These are phyloP conservation scores for Leptographium radiaticola DNA, from an alignment of 2,329 filamentous ascomycete genomes.

Conservation along the genomic window DNA sequence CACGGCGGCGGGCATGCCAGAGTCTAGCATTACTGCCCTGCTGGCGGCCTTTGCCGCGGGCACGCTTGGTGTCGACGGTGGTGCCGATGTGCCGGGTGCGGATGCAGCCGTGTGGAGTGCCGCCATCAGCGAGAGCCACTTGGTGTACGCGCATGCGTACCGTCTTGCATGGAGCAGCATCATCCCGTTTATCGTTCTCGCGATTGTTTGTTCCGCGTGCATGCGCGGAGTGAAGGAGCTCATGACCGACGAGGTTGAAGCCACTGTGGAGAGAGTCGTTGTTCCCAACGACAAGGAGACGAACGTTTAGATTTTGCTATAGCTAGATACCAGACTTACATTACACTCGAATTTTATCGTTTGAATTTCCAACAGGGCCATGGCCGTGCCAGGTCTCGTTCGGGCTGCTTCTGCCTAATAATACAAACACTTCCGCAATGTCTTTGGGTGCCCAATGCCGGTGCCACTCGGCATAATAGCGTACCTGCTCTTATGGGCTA, in stretches of 20 bases:
- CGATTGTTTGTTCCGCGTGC: constrained; percentile 27
- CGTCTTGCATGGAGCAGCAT: constrained; percentile 35
- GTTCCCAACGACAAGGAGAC: background rate
- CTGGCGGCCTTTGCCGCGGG: constrained; percentile 26
- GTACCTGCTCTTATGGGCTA: too few species aligned
- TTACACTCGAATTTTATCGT: too few species aligned
- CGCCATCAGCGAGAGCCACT: constrained; percentile 25
- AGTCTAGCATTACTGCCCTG: constrained; percentile 21
- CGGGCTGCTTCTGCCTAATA: too few species aligned
- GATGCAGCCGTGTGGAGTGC: constrained; percentile 23
- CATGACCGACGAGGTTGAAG: constrained; percentile 41
- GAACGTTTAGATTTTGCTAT: too few species aligned
- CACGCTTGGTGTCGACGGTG: constrained; percentile 11
- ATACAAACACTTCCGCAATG: too few species aligned
- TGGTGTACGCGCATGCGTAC: constrained; percentile 33
- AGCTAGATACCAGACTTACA: too few species aligned
- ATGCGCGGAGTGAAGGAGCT: constrained; percentile 34
- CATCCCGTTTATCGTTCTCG: constrained; percentile 37
- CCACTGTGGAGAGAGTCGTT: constrained; percentile 29
- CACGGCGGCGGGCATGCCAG: constrained; percentile 26
- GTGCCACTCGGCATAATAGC: too few species aligned
- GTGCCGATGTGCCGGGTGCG: constrained; percentile 21
- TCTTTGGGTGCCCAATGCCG: too few species aligned
- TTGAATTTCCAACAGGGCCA: too few species aligned
- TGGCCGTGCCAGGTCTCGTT: too few species aligned